Evolutionary conservation across 2,329 filamentous ascomycete species (phyloP).

Genomic region (Claviceps quebecensis): DNA sequence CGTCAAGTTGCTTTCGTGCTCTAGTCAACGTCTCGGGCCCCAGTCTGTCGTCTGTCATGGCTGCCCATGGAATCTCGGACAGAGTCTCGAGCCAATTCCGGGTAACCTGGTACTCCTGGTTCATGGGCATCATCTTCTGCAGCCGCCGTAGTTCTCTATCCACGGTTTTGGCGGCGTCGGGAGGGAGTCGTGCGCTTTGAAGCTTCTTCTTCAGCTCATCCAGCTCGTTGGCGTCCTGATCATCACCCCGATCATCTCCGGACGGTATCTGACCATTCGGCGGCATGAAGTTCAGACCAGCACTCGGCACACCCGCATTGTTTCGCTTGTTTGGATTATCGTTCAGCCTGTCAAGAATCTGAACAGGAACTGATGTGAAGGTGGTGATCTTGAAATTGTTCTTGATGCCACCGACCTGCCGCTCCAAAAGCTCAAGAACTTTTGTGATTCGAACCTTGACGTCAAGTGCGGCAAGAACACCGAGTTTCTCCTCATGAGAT

Average conservation of each 20-base stretch:
- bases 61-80: slow-evolving; percentile 85
- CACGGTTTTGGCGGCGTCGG: slow-evolving; percentile 81
- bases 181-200: slow-evolving; percentile 63
- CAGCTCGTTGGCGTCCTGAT: slow-evolving; percentile 77
- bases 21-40: slow-evolving; percentile 63
- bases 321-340: slow-evolving; percentile 23
- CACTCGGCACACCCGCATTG: slow-evolving; percentile 23
- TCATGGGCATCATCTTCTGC: slow-evolving; percentile 89
- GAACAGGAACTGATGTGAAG: slow-evolving; percentile 52
- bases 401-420: slow-evolving; percentile 73
- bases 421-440: slow-evolving; percentile 70
- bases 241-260: slow-evolving; percentile 42
- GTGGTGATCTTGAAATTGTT: slow-evolving; percentile 76
- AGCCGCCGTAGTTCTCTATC: slow-evolving; percentile 77
- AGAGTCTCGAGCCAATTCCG: slow-evolving; percentile 89
- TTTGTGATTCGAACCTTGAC: slow-evolving; percentile 65
- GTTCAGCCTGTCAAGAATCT: slow-evolving; percentile 41
- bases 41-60: slow-evolving; percentile 71
- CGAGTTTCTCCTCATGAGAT: slow-evolving; percentile 80
- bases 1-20: slow-evolving; percentile 80
- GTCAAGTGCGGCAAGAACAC: slow-evolving; percentile 68
- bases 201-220: slow-evolving; percentile 85
- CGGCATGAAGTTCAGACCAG: slow-evolving; percentile 22
- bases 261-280: slow-evolving; percentile 24
- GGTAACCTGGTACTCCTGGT: slow-evolving; percentile 90